phyloP scores from a whole-genome alignment of 2,329 filamentous ascomycete species.

The Fusarium papillatum region DNA sequence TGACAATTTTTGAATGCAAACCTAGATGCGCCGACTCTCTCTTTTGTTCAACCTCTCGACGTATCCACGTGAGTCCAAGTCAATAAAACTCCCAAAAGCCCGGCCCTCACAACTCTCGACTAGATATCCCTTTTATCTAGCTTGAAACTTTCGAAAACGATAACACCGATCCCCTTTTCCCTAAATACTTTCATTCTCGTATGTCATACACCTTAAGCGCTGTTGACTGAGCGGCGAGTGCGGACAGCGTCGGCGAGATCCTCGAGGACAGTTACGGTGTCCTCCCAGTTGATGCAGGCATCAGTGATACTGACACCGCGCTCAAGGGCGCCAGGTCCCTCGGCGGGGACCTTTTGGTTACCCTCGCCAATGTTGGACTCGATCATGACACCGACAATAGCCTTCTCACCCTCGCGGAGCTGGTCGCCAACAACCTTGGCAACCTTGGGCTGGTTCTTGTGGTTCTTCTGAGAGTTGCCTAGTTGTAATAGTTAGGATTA shows the following conservation, averaged over 20 bases:
- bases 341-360: slow-evolving; percentile 88
- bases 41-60: slow-evolving; percentile 40
- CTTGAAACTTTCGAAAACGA: slow-evolving; percentile 17
- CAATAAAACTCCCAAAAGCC: slow-evolving; percentile 41
- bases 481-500: slow-evolving; percentile 5
- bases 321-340: slow-evolving; percentile 83
- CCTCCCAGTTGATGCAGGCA: slow-evolving; percentile 95
- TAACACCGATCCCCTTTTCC: slow-evolving; percentile 14
- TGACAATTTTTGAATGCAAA: slow-evolving; percentile 43
- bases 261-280: slow-evolving; percentile 85
- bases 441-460: slow-evolving; percentile 97
- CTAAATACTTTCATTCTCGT: slow-evolving; percentile 10
- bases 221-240: slow-evolving; percentile 73
- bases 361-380: slow-evolving; percentile 97
- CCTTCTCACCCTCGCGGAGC: slow-evolving; percentile 86
- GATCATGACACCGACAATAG: slow-evolving; percentile 97
- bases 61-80: slow-evolving; percentile 35
- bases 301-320: slow-evolving; percentile 96
- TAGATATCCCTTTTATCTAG: slow-evolving; percentile 9
- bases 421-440: slow-evolving; percentile 87
- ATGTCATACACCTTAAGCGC: slow-evolving; percentile 44
- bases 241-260: slow-evolving; percentile 88
- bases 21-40: slow-evolving; percentile 43
- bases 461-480: slow-evolving; percentile 98
- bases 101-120: slow-evolving; percentile 14